phyloP scores from a whole-genome alignment of 192 early-diverging fungal species.

The Backusella liffmaniae region DNA sequence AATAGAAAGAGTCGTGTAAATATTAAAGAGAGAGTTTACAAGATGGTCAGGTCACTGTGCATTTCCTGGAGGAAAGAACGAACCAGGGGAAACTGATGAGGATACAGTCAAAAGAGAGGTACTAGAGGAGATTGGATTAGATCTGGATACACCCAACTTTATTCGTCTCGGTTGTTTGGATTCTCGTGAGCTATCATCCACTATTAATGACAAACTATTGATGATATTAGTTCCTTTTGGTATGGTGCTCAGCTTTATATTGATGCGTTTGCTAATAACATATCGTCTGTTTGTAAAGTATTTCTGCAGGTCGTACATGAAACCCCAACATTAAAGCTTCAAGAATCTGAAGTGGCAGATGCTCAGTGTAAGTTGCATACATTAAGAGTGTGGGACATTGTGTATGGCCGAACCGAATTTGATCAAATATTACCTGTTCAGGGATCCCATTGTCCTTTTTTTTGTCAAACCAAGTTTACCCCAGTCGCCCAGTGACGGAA shows the following conservation, averaged over 20 bases:
- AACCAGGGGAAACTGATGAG: constrained; percentile 27
- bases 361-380: constrained; percentile 25
- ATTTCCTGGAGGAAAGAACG: constrained; percentile 34
- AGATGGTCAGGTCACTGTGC: constrained; percentile 35
- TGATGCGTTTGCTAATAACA: not conserved
- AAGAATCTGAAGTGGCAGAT: constrained; percentile 29
- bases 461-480: constrained; percentile 9
- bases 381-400: not conserved
- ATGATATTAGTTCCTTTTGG: constrained; percentile 36
- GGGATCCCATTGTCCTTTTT: constrained; percentile 36
- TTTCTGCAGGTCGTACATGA: constrained; percentile 30
- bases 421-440: not conserved
- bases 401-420: not conserved
- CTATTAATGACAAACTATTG: constrained; percentile 21
- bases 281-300: constrained; percentile 2
- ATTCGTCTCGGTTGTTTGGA: constrained; percentile 24
- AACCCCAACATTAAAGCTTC: constrained; percentile 24
- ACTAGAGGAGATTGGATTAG: constrained; percentile 30
- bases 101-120: constrained; percentile 35
- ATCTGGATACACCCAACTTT: constrained; percentile 22
- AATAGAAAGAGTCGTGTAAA: not conserved
- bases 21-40: not conserved
- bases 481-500: constrained; percentile 10
- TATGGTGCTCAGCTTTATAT: not conserved
- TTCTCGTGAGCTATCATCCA: constrained; percentile 23